Conservation (phyloP, 768 basidiomycete genomes). For the Saitozyma podzolica region DNA sequence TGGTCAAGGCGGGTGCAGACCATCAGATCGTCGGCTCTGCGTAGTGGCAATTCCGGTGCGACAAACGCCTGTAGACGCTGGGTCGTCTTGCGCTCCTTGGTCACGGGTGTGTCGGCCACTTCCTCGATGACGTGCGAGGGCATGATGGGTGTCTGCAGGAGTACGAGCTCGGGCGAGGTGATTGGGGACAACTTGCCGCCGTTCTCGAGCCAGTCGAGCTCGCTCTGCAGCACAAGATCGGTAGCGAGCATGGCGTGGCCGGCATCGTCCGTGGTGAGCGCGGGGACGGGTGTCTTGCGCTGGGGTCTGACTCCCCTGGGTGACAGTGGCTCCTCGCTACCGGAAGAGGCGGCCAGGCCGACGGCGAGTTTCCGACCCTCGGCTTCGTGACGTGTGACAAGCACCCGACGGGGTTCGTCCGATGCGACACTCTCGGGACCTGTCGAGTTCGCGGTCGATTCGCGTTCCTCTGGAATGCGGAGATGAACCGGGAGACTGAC, state of each 20-base stretch:
- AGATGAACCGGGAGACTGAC: no score
- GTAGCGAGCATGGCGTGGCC: constrained; percentile 33
- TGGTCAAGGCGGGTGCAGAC: constrained; percentile 35
- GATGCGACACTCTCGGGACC: background rate
- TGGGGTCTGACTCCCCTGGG: constrained; percentile 17
- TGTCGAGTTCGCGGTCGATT: no score
- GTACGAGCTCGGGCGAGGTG: constrained; percentile 13
- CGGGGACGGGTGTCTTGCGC: constrained; percentile 25
- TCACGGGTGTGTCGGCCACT: constrained; percentile 15
- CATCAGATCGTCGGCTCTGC: constrained; percentile 28
- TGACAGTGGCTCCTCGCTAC: constrained; percentile 14
- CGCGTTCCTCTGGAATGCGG: no score
- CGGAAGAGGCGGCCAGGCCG: constrained; percentile 6
- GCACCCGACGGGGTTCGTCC: constrained; percentile 16
- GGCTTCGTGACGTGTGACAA: constrained; percentile 28
- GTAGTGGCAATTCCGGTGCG: background rate
- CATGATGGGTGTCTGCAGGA: constrained; percentile 23
- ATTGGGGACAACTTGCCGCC: constrained; percentile 10
- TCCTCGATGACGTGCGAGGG: constrained; percentile 8
- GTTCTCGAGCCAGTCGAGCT: constrained; percentile 41
- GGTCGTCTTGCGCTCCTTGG: constrained; percentile 21
- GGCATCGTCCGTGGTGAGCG: constrained; percentile 23
- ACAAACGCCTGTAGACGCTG: constrained; percentile 32
- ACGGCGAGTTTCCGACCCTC: constrained; percentile 39
- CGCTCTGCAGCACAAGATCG: constrained; percentile 35